Evolutionary conservation across 148 eudicot species (phyloP).

Genomic region (Oxyria digyna): DNA sequence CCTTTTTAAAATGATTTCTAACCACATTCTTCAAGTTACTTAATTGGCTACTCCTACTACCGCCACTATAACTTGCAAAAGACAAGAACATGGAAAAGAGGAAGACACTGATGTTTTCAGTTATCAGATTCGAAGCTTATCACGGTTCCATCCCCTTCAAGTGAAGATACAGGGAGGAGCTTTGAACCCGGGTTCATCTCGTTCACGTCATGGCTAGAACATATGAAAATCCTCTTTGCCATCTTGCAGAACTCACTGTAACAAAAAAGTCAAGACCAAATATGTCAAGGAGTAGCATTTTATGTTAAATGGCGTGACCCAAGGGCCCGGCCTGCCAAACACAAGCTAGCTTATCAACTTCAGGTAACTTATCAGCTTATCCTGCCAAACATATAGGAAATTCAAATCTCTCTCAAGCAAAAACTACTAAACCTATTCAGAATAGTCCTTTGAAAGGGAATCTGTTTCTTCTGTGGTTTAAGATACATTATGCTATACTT

Average conservation of each 20-base stretch:
- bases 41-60: neutral
- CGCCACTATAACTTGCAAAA: neutral
- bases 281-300: neutral
- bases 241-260: conserved; percentile 86
- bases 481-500: too few relatives aligned
- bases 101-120: neutral
- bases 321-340: too few relatives aligned
- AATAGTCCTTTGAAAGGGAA: neutral
- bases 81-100: neutral
- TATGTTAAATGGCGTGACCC: too few relatives aligned
- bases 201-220: conserved; percentile 83
- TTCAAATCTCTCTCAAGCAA: too few relatives aligned
- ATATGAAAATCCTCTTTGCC: conserved; percentile 67
- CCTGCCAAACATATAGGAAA: too few relatives aligned
- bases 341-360: too few relatives aligned
- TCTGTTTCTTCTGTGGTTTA: too few relatives aligned
- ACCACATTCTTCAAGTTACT: neutral
- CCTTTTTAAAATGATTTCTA: neutral
- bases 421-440: neutral
- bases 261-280: neutral
- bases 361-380: too few relatives aligned
- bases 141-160: conserved; percentile 41
- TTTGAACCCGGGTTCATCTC: conserved; percentile 22
- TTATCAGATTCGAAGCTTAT: conserved; percentile 26
- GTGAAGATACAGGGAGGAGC: conserved; percentile 18